These are phyloP conservation scores for Asterochloris sp. DNA, from an alignment of 139 green algal genomes.

Conservation along the genomic window DNA sequence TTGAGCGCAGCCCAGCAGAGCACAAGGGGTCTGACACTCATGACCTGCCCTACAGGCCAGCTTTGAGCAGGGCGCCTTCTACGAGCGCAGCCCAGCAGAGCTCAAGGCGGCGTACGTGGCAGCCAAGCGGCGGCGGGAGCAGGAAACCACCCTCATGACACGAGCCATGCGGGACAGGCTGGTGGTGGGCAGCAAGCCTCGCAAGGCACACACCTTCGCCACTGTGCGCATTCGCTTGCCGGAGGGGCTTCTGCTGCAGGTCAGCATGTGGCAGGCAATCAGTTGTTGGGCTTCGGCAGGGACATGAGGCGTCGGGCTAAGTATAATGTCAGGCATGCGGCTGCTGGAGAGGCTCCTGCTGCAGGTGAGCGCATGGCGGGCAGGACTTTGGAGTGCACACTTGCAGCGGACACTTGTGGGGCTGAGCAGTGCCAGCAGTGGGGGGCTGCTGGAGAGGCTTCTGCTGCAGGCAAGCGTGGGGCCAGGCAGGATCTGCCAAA, in stretches of 20 bases:
- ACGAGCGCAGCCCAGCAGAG: slow-evolving; percentile 57
- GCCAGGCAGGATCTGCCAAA: no score
- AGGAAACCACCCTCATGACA: slow-evolving; percentile 47
- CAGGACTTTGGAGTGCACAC: no score
- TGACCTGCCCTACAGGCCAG: no score
- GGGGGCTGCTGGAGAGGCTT: no score
- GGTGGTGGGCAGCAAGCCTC: slow-evolving; percentile 1
- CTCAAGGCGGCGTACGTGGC: slow-evolving; percentile 54
- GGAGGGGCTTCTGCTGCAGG: slow-evolving; percentile 65
- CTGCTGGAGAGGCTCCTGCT: no score
- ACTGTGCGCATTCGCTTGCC: slow-evolving; percentile 57
- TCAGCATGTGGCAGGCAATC: slow-evolving; percentile 9
- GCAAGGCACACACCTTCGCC: slow-evolving; percentile 14
- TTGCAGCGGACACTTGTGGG: no score
- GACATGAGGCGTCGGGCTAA: no score
- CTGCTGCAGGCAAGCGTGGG: no score
- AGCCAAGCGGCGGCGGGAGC: slow-evolving; percentile 31
- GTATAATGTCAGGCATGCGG: no score
- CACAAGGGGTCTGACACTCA: slow-evolving; percentile 32
- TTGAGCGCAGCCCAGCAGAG: slow-evolving; percentile 57
- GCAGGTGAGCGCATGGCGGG: no score
- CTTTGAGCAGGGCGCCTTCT: slow-evolving; percentile 31
- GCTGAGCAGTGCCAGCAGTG: no score
- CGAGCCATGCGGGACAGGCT: slow-evolving; percentile 42
- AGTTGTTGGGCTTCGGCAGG: not conserved